phyloP scores from a whole-genome alignment of 805 yeast genomes.

The Zygoascus flipseniorum region DNA sequence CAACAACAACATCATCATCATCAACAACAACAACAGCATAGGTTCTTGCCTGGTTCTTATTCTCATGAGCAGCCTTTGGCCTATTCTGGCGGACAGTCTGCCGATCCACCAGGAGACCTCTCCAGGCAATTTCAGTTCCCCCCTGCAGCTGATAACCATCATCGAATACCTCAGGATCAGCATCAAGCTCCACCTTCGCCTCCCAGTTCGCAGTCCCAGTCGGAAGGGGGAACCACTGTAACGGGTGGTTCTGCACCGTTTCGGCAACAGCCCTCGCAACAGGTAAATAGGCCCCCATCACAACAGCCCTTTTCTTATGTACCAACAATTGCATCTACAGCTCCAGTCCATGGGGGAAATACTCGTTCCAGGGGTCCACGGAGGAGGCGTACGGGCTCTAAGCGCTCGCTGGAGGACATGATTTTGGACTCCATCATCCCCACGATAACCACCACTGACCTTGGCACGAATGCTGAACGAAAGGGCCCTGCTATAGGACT shows the following conservation, averaged over 20 bases:
- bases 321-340: slow-evolving; percentile 15
- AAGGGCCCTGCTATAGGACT: slow-evolving; percentile 12
- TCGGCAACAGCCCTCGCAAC: slow-evolving; percentile 3
- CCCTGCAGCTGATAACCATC: background rate
- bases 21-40: background rate
- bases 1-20: slow-evolving; percentile 3
- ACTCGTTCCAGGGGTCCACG: slow-evolving; percentile 8
- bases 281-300: background rate
- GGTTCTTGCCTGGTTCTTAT: background rate
- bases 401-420: slow-evolving; percentile 21
- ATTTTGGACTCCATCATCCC: slow-evolving; percentile 15
- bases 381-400: slow-evolving; percentile 18
- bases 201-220: background rate
- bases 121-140: background rate
- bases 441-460: slow-evolving; percentile 6
- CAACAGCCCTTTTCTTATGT: slow-evolving; percentile 13
- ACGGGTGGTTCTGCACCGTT: slow-evolving; percentile 7
- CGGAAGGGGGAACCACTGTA: background rate
- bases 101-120: background rate
- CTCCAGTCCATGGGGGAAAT: slow-evolving; percentile 7
- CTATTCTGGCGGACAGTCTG: background rate
- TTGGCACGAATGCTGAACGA: background rate
- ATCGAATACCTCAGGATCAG: background rate
- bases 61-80: background rate
- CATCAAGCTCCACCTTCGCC: background rate